phyloP scores from a whole-genome alignment of 2,329 filamentous ascomycete genomes.

The Ophiosphaerella narmari region DNA sequence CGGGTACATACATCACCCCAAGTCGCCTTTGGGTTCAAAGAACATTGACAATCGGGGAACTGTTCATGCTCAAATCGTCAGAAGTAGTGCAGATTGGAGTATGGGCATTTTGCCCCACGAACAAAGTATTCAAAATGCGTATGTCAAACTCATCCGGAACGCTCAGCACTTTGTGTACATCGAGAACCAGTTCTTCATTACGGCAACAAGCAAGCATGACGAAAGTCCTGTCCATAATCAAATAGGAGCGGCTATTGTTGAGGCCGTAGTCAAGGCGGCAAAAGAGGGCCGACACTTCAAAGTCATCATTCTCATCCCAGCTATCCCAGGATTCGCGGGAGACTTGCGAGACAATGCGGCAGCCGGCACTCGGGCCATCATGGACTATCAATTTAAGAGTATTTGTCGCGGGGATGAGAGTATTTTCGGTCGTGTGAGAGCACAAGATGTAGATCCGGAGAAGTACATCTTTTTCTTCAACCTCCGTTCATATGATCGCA shows the following conservation, averaged over 20 bases:
- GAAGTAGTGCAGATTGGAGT: conserved; percentile 91
- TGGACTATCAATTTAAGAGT: conserved; percentile 98
- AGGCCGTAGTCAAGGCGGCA: conserved; percentile 79
- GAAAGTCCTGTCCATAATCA: conserved; percentile 86
- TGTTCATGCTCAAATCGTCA: conserved; percentile 81
- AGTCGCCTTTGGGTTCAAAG: conserved; percentile 71
- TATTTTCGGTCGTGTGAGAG: conserved; percentile 78
- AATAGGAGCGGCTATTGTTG: conserved; percentile 86
- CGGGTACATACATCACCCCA: conserved; percentile 81
- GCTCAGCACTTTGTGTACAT: conserved; percentile 96
- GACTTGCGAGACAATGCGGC: conserved; percentile 84
- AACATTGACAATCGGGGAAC: conserved; percentile 65
- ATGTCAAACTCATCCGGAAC: conserved; percentile 80
- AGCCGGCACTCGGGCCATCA: conserved; percentile 83
- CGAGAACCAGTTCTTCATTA: conserved; percentile 96
- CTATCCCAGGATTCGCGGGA: conserved; percentile 91
- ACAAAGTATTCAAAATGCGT: conserved; percentile 86
- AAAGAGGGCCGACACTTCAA: conserved; percentile 87
- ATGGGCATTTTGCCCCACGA: conserved; percentile 80
- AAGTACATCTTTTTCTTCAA: conserved; percentile 95
- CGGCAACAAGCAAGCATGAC: conserved; percentile 76
- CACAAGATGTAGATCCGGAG: conserved; percentile 73
- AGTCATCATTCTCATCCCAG: conserved; percentile 87
- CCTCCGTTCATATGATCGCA: conserved; percentile 85
- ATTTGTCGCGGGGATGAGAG: conserved; percentile 90